phyloP scores from a whole-genome alignment of 495 filamentous ascomycete genomes.

The Extremus antarcticus region DNA sequence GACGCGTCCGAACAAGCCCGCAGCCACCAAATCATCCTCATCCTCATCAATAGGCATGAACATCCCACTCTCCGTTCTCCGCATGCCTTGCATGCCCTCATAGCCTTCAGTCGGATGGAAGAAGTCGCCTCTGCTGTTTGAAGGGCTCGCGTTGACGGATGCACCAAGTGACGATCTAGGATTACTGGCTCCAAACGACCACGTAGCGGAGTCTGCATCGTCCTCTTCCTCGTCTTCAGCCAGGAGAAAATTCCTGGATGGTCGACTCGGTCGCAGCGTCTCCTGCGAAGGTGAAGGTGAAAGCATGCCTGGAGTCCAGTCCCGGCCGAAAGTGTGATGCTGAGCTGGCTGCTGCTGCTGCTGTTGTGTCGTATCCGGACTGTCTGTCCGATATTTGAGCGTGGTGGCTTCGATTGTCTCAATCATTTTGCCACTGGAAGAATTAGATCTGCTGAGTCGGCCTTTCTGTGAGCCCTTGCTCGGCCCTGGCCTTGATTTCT shows the following conservation, averaged over 20 bases:
- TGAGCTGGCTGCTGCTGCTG: constrained; percentile 3
- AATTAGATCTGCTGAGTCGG: constrained; percentile 19
- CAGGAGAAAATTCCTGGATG: constrained; percentile 59
- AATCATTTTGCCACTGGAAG: constrained; percentile 67
- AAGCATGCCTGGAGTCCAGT: constrained; percentile 36
- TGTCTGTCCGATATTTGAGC: constrained; percentile 76
- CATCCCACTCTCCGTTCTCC: constrained; percentile 69
- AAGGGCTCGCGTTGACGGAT: not conserved
- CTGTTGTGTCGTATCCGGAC: constrained; percentile 48
- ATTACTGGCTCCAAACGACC: constrained; percentile 18
- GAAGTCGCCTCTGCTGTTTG: constrained; percentile 2
- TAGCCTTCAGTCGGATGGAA: not conserved
- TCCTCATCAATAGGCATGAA: constrained; percentile 72
- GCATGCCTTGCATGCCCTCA: constrained; percentile 34
- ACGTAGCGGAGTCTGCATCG: constrained; percentile 23
- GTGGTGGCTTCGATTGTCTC: constrained; percentile 87
- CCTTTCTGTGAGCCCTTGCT: constrained; percentile 22
- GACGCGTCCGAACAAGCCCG: constrained; percentile 65
- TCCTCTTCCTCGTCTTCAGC: constrained; percentile 49
- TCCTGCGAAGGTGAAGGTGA: constrained; percentile 68
- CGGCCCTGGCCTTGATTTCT: constrained; percentile 26
- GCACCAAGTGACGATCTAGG: constrained; percentile 16
- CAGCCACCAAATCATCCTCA: constrained; percentile 48
- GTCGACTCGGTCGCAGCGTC: constrained; percentile 59
- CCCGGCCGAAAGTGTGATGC: constrained; percentile 26